These are phyloP conservation scores for Eremothecium coryli DNA, from an alignment of 1,139 yeast species.

Conservation along the genomic window DNA sequence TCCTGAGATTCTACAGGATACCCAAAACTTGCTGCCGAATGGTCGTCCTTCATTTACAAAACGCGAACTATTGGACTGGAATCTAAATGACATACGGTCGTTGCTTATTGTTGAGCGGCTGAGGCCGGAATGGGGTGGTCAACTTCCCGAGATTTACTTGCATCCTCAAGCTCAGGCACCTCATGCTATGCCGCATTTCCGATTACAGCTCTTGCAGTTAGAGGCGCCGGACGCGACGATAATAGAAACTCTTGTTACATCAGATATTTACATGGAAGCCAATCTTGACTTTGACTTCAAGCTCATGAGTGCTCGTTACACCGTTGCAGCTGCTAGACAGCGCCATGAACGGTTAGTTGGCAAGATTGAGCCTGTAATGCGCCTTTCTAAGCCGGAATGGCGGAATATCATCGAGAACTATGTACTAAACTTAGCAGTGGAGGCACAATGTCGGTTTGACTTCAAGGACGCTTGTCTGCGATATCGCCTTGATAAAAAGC, in stretches of 20 bases:
- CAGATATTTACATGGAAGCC: slow-evolving; percentile 54
- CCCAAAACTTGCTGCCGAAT: slow-evolving; percentile 34
- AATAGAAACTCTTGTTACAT: slow-evolving; percentile 39
- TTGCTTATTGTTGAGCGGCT: slow-evolving; percentile 43
- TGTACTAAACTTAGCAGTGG: slow-evolving; percentile 53
- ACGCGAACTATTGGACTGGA: slow-evolving; percentile 55
- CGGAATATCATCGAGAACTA: slow-evolving; percentile 60
- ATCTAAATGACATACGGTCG: slow-evolving; percentile 53
- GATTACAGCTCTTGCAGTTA: slow-evolving; percentile 42
- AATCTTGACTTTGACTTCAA: slow-evolving; percentile 44
- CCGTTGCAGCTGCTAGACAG: slow-evolving; percentile 47
- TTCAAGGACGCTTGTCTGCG: slow-evolving; percentile 42
- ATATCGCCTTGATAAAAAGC: slow-evolving; percentile 33
- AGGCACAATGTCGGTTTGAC: slow-evolving; percentile 56
- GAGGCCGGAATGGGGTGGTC: slow-evolving; percentile 45
- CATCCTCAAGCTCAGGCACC: slow-evolving; percentile 12
- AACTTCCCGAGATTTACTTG: slow-evolving; percentile 37
- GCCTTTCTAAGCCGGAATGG: slow-evolving; percentile 47
- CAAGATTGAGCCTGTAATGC: slow-evolving; percentile 23
- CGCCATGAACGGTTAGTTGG: slow-evolving; percentile 35
- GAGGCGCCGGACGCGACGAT: slow-evolving; percentile 41
- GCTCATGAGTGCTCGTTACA: slow-evolving; percentile 48
- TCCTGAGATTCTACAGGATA: slow-evolving; percentile 38
- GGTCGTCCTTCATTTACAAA: slow-evolving; percentile 56
- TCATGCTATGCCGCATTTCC: slow-evolving; percentile 22